Percentiles rank a stretch among this genome's conserved stretches.
Evolutionary conservation across 192 early-diverging fungal genomes (phyloP).

Genomic region (Gaertneriomyces semiglobifer): DNA sequence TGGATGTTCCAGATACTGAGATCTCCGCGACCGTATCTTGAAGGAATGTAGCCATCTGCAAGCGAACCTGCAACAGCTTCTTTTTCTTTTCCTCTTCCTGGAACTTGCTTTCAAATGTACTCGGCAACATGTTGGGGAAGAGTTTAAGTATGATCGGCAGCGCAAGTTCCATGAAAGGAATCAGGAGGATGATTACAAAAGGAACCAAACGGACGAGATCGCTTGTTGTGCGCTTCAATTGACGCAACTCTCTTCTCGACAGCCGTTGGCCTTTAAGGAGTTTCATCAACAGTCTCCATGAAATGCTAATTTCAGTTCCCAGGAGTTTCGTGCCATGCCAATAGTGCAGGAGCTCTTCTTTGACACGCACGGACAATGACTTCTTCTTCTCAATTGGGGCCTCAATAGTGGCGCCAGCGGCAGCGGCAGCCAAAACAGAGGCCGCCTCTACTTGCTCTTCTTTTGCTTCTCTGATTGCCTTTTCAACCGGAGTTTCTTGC

Average conservation of each 20-base stretch:
- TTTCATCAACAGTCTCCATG: slow-evolving; percentile 69
- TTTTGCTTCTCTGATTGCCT: slow-evolving; percentile 47
- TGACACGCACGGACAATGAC: slow-evolving; percentile 55
- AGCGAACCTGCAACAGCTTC: slow-evolving; percentile 85
- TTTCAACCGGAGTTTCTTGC: slow-evolving; percentile 43
- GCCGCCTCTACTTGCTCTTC: slow-evolving; percentile 32
- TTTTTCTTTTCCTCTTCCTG: slow-evolving; percentile 89
- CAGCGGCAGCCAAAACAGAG: slow-evolving; percentile 22
- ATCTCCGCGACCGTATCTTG: slow-evolving; percentile 93
- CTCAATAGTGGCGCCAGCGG: slow-evolving; percentile 8
- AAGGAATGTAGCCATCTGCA: slow-evolving; percentile 93
- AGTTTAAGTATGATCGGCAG: slow-evolving; percentile 86
- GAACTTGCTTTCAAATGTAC: slow-evolving; percentile 91
- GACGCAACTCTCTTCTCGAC: slow-evolving; percentile 80
- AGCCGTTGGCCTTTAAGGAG: slow-evolving; percentile 72
- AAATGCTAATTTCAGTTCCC: slow-evolving; percentile 82
- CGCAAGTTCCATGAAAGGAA: slow-evolving; percentile 94
- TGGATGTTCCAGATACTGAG: slow-evolving; percentile 53
- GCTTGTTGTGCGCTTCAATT: slow-evolving; percentile 80
- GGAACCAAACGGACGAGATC: slow-evolving; percentile 87
- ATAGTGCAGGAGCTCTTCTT: slow-evolving; percentile 85
- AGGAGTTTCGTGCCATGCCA: slow-evolving; percentile 92
- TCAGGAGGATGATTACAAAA: slow-evolving; percentile 84
- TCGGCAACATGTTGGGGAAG: slow-evolving; percentile 96
- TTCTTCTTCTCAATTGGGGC: slow-evolving; percentile 33